Conservation (phyloP, 257 asterid species). For the Eustoma russellianum region DNA sequence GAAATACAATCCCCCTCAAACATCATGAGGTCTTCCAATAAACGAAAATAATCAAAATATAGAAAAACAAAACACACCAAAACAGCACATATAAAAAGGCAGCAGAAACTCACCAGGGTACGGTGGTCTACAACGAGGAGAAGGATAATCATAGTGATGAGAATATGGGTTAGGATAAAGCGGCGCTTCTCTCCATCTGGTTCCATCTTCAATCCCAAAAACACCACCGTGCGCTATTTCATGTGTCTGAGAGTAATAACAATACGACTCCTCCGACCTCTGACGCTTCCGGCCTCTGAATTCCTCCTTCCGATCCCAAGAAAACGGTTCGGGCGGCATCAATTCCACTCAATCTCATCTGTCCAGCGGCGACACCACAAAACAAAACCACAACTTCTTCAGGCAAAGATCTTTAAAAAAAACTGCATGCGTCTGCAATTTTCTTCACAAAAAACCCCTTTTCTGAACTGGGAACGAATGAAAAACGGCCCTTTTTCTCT, state of each 20-base stretch:
- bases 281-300: slow-evolving; percentile 60
- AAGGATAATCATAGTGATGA: slow-evolving; percentile 34
- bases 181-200: slow-evolving; percentile 71
- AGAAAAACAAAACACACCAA: not conserved
- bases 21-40: too few relatives aligned
- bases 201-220: slow-evolving; percentile 40
- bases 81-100: not conserved
- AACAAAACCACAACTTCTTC: not conserved
- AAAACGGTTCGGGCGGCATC: slow-evolving; percentile 94
- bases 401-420: too few relatives aligned
- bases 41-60: not conserved
- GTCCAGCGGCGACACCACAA: slow-evolving; percentile 15
- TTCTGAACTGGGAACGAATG: too few relatives aligned
- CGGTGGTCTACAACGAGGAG: slow-evolving; percentile 59
- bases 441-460: too few relatives aligned
- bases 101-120: slow-evolving; percentile 47
- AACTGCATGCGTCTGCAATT: too few relatives aligned
- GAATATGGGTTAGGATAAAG: slow-evolving; percentile 22
- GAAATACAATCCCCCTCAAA: not conserved
- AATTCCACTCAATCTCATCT: slow-evolving; percentile 45
- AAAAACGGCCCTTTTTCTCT: too few relatives aligned
- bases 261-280: slow-evolving; percentile 38
- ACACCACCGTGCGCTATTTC: slow-evolving; percentile 37
- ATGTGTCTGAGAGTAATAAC: slow-evolving; percentile 2
- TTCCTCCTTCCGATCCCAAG: slow-evolving; percentile 92